Evolutionary conservation across 805 yeast species (phyloP), one percentile per base, ranked within the genome.

Genomic region (Candida ipomoeae): DNA sequence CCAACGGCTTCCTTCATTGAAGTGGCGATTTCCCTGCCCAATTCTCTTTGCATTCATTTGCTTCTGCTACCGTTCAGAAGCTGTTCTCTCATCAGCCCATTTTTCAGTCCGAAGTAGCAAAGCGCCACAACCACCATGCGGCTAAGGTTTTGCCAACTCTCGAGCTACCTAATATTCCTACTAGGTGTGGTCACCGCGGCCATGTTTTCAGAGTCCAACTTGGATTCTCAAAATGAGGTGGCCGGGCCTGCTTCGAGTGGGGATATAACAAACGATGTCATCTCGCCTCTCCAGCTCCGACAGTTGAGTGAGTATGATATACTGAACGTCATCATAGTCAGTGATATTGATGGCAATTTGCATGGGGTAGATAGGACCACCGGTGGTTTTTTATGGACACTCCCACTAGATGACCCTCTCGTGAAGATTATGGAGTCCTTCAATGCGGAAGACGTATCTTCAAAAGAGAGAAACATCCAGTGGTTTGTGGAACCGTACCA

Each of bases 401-500:
- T 90, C 2, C 79, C 81, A 4, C 82, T 87, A 2, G 80, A 79
- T 17, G 79, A 77, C 2, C 85, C 95, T 0, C 68, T 87, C 48
- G 88, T 86, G 10, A 66, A 69, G 31, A 75, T 73, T 5, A 66
- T 58, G 53, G 53, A 51, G 3, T 48, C 59, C 6, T 36, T 36
- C 23, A 40, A 43, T 21, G 33, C 15, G 31, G 38, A 48, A 50
- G 39, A 48, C 15, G 51, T 34, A 1, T 58, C 48, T 35, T 29
- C 61, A 10, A 58, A 54, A 7, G 54, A 67, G 5, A 44, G 33
- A 35, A 70, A 70, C 53, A 63, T 69, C 46, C 79, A 85, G 0
- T 87, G 97, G 92, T 84, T 92, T 47, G 92, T 94, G 1, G 99
- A 94, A 58, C 98, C 98, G 0, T 80, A 78, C 55, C 84, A 83